Conservation (phyloP, 2,329 filamentous ascomycete genomes). For the Colletotrichum endophyticum region DNA sequence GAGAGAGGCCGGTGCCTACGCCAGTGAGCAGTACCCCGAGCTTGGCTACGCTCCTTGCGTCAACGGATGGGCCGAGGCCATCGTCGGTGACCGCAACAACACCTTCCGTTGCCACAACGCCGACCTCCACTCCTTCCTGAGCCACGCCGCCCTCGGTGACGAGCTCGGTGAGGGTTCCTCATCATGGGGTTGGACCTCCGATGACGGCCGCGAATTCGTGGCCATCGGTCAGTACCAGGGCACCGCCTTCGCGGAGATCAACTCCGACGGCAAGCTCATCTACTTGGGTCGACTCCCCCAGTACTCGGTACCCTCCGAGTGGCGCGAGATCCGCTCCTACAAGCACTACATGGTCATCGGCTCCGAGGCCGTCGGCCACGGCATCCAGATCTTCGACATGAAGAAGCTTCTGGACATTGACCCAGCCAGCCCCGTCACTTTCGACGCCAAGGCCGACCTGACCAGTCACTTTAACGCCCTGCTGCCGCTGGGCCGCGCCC, state of each 20-base stretch:
- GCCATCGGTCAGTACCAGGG: slow-evolving; percentile 49
- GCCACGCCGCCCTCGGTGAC: slow-evolving; percentile 58
- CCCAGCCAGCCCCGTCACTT: slow-evolving; percentile 38
- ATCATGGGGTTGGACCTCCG: slow-evolving; percentile 53
- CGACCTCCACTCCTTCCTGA: slow-evolving; percentile 61
- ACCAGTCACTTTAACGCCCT: slow-evolving; percentile 36
- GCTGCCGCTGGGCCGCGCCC: slow-evolving; percentile 31
- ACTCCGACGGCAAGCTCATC: slow-evolving; percentile 41
- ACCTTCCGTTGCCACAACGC: slow-evolving; percentile 53
- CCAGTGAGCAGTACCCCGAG: slow-evolving; percentile 38
- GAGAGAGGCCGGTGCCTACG: slow-evolving; percentile 25
- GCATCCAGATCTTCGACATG: slow-evolving; percentile 68
- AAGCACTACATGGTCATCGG: slow-evolving; percentile 42
- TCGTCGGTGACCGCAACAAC: slow-evolving; percentile 49
- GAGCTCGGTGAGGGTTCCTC: slow-evolving; percentile 37
- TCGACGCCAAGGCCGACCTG: slow-evolving; percentile 33
- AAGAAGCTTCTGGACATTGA: slow-evolving; percentile 53
- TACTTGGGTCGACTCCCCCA: slow-evolving; percentile 45
- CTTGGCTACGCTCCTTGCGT: slow-evolving; percentile 44
- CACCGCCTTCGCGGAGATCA: slow-evolving; percentile 50
- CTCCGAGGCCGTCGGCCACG: slow-evolving; percentile 50
- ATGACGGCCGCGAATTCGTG: slow-evolving; percentile 49
- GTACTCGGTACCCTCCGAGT: slow-evolving; percentile 24
- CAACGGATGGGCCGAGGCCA: slow-evolving; percentile 47
- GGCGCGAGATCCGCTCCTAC: slow-evolving; percentile 40